Base-by-base conservation (phyloP, 1,284 basidiomycete genomes). In the Ceratobasidium sp. region DNA sequence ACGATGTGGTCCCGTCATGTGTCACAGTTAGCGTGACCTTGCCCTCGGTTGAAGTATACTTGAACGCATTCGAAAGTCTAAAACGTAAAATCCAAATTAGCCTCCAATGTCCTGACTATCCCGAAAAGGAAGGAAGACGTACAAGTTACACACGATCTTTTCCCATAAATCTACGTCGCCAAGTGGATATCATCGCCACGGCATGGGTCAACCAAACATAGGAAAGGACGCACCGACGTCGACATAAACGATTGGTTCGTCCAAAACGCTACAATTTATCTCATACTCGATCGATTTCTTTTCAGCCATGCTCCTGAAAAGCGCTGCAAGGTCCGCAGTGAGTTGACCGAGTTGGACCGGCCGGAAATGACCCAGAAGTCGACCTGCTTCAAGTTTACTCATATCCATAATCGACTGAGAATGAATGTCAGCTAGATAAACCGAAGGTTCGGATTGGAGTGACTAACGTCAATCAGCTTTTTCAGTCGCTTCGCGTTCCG, bases 261-360 rank as follows among this genome's bases (percentile, higher is more conserved):
- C n/a, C n/a, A n/a, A n/a, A n/a, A n/a, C n/a, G n/a, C n/a, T n/a
- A n/a, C n/a, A n/a, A n/a, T n/a, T n/a, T n/a, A n/a, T n/a, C n/a
- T n/a, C n/a, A n/a, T n/a, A n/a, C n/a, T n/a, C n/a, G n/a, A n/a
- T n/a, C n/a, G 45, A 48, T n/a, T 76, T 78, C 54, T 79, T 80
- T 60, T 81, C 80, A 9, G 81, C 80, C 24, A 78, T 79, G 64
- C 78, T 80, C 45, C 79, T 78, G 73, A 82, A 82, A n/a, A 82
- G 72, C 15, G 79, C 75, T 22, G 81, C 80, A n/a, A 82, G 57
- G 59, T 82, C 80, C 3, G 77, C 72, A 1, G 80, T 81, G 29
- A 79, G 78, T 17, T 77, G 51, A 2, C 78, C 79, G 15, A 82
- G 75, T 5, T 75, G 66, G 48, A 81, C 78, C 9, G 80, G 79